These are phyloP conservation scores for Marasmius sp. DNA, from an alignment of 1,284 basidiomycete genomes.

Conservation along the genomic window DNA sequence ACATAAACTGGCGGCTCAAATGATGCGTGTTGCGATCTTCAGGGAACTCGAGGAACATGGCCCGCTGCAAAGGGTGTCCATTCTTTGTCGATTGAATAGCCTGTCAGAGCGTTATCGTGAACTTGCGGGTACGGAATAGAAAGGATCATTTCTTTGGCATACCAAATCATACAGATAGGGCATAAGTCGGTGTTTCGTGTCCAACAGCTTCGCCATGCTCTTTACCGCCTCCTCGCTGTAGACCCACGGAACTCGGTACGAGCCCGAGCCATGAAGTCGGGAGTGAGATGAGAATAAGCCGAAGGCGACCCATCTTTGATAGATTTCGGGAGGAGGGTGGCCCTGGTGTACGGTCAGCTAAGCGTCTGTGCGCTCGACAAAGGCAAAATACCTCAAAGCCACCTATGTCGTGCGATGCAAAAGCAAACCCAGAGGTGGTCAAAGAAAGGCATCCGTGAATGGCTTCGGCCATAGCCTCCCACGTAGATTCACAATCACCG, in stretches of 20 bases:
- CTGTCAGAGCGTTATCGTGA: constrained; percentile 28
- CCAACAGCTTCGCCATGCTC: constrained; percentile 64
- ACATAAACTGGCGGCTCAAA: constrained; percentile 71
- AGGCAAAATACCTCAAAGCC: constrained; percentile 56
- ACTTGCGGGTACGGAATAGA: neutral
- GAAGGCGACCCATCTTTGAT: constrained; percentile 77
- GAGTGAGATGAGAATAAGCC: constrained; percentile 72
- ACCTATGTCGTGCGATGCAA: constrained; percentile 74
- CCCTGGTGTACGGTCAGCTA: constrained; percentile 35
- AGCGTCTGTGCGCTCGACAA: neutral
- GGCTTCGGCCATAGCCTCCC: constrained; percentile 77
- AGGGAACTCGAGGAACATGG: constrained; percentile 76
- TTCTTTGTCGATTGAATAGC: constrained; percentile 57
- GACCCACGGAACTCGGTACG: constrained; percentile 76
- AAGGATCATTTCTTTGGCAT: constrained; percentile 20
- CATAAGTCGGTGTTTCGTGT: constrained; percentile 73
- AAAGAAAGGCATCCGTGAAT: constrained; percentile 67
- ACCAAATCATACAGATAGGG: constrained; percentile 71
- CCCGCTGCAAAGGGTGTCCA: constrained; percentile 66
- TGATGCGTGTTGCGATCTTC: constrained; percentile 63
- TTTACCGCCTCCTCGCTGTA: constrained; percentile 71
- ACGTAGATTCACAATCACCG: constrained; percentile 77
- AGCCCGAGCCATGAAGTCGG: constrained; percentile 68
- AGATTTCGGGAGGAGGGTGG: constrained; percentile 67
- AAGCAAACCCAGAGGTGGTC: constrained; percentile 69